Base-by-base conservation (phyloP, 495 filamentous ascomycete species). In the Hapsidospora chrysogenum region DNA sequence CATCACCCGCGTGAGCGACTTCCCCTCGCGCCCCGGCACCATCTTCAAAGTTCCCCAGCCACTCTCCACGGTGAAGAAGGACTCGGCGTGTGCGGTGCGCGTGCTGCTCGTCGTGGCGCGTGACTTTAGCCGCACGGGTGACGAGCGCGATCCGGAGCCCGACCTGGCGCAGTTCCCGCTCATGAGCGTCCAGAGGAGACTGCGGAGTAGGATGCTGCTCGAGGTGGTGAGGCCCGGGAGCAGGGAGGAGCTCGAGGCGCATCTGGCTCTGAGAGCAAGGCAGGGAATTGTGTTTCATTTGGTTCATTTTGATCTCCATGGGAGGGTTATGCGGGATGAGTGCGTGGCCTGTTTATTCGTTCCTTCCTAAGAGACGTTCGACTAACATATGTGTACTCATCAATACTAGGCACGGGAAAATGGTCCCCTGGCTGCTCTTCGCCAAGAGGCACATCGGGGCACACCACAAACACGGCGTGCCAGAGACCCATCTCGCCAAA, bases 261-360 rank as follows among this genome's bases (percentile, higher is more conserved):
- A 36, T n/a, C 21, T 36, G 13, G 25, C 3, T 15, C 16, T 23
- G 20, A 23, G 33, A 22, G 20, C 20, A 7, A 22, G 22, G 14
- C 20, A 23, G 9, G 33, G 33, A 17, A 23, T 36, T 15, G 9
- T 15, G 13, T 36, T 36, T 17, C 23, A 36, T 8, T 15, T 36
- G 3, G 33, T 36, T 1, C 33, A 36, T 16, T 36, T 36, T 27
- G 33, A 36, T 22, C 33, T 36, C 17, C 33, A 36, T 19, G 33
- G 33, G n/a, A 36, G 33, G 20, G 17, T 36, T 9, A 33, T 21
- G 31, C 3, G 9, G n/a, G 31, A 33, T 9, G 31, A 33, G 31
- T 21, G 11, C 16, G 29, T 31, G 6, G 8, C 15, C n/a, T n/a
- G n/a, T n/a, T n/a, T n/a, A n/a, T n/a, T n/a, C n/a, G n/a, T n/a